Evolutionary conservation across 1,139 yeast genomes (phyloP).

Genomic region (Dujonia santamariae): DNA sequence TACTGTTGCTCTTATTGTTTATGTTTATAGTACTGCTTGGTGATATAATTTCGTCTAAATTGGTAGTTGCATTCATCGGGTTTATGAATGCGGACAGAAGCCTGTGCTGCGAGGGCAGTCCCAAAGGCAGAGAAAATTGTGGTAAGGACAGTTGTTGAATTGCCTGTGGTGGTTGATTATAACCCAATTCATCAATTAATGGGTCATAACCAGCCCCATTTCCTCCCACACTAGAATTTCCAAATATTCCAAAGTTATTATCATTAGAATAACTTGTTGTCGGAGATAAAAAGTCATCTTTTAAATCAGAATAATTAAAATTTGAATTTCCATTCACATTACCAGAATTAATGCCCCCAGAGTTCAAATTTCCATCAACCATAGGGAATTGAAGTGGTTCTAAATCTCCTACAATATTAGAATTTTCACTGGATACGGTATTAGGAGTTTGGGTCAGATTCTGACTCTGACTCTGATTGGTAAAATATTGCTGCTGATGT

Average conservation of each 20-base stretch:
- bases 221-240: constrained; percentile 2
- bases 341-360: no score
- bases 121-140: constrained; percentile 6
- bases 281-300: constrained; percentile 7
- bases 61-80: constrained; percentile 7
- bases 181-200: constrained; percentile 9
- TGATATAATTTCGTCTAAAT: constrained; percentile 11
- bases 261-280: constrained; percentile 7
- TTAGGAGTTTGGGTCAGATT: constrained; percentile 7
- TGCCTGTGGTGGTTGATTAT: constrained; percentile 4
- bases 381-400: constrained; percentile 8
- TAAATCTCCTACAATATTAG: constrained; percentile 7
- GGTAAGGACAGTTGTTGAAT: not conserved
- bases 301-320: not conserved
- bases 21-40: constrained; percentile 9
- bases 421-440: constrained; percentile 7
- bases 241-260: constrained; percentile 7
- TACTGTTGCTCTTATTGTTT: constrained; percentile 2
- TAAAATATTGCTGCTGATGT: no score
- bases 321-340: no score
- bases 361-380: not conserved
- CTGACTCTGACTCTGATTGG: no score
- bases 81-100: constrained; percentile 1
- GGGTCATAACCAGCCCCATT: constrained; percentile 8
- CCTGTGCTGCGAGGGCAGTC: constrained; percentile 4